These are phyloP conservation scores for Wallacemonas collosoma DNA, from an alignment of 208 protist species.

Conservation along the genomic window DNA sequence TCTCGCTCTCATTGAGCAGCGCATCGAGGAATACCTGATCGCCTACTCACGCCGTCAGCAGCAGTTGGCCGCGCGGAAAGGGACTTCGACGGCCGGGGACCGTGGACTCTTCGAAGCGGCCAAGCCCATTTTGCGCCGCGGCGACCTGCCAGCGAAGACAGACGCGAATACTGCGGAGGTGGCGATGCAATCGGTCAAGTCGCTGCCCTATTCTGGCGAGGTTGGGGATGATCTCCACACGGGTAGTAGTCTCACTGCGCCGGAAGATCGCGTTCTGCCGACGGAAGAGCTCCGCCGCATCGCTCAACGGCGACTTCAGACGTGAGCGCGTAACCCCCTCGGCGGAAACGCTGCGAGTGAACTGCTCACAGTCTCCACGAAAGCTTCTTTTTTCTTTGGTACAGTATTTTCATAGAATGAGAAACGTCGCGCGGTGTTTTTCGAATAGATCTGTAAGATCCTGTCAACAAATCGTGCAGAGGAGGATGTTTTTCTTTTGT, in stretches of 20 bases:
- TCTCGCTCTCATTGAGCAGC: constrained; percentile 72
- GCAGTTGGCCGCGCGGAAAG: neutral
- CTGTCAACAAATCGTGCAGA: no score
- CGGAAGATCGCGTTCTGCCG: constrained; percentile 8
- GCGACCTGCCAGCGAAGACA: constrained; percentile 31
- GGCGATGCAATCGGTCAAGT: constrained; percentile 6
- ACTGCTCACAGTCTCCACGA: no score
- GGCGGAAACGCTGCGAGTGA: no score
- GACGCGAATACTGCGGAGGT: constrained; percentile 2
- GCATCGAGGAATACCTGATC: constrained; percentile 77
- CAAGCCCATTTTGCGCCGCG: constrained; percentile 40
- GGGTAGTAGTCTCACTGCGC: neutral
- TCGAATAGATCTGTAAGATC: no score
- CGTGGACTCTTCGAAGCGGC: constrained; percentile 23
- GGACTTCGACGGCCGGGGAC: neutral
- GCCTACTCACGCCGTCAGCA: constrained; percentile 32
- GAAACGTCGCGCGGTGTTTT: no score
- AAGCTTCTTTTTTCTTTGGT: no score
- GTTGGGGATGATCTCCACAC: constrained; percentile 1
- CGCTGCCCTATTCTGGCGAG: constrained; percentile 45
- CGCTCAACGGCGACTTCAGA: neutral
- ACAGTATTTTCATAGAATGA: no score
- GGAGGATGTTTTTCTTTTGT: no score
- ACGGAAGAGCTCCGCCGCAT: constrained; percentile 5
- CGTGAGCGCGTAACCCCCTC: neutral